Conservation (phyloP, 306 rosid genomes). For the Ammopiptanthus mongolicus region DNA sequence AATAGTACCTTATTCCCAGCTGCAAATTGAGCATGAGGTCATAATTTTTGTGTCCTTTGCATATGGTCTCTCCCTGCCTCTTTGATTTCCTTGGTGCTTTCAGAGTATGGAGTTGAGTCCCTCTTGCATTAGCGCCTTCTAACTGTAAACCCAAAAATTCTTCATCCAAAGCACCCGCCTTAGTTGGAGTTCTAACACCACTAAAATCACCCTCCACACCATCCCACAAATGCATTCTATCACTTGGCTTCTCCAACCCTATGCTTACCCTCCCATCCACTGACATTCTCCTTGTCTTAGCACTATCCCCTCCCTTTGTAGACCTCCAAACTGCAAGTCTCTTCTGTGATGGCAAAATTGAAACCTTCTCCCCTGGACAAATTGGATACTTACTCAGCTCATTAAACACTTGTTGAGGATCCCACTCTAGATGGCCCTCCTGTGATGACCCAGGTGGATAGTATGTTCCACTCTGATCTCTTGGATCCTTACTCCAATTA, state of each 20-base stretch:
- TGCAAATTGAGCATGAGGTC: conserved; percentile 95
- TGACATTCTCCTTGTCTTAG: conserved; percentile 56
- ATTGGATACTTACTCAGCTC: conserved; percentile 38
- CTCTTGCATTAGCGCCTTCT: conserved; percentile 22
- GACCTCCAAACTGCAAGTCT: conserved; percentile 86
- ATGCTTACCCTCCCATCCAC: conserved; percentile 71
- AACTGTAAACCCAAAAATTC: conserved; percentile 19
- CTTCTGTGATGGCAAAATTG: conserved; percentile 80
- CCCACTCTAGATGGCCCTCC: conserved; percentile 63
- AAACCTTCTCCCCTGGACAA: conserved; percentile 66
- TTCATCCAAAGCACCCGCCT: conserved; percentile 15
- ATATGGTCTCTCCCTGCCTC: conserved; percentile 81
- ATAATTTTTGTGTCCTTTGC: conserved; percentile 82
- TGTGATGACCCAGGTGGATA: conserved; percentile 47
- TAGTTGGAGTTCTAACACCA: conserved; percentile 20
- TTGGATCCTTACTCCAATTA: conserved; percentile 72
- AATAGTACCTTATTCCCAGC: conserved; percentile 70
- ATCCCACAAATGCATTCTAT: conserved; percentile 69
- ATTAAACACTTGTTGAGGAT: conserved; percentile 60
- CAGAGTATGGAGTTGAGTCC: conserved; percentile 20
- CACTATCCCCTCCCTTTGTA: conserved; percentile 46
- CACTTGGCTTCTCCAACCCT: conserved; percentile 61
- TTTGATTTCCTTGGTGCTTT: conserved; percentile 46
- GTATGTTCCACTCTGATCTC: conserved; percentile 75
- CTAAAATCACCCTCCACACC: conserved; percentile 25